Conservation (phyloP, 2,329 filamentous ascomycete species). For the Bertia moriformis region DNA sequence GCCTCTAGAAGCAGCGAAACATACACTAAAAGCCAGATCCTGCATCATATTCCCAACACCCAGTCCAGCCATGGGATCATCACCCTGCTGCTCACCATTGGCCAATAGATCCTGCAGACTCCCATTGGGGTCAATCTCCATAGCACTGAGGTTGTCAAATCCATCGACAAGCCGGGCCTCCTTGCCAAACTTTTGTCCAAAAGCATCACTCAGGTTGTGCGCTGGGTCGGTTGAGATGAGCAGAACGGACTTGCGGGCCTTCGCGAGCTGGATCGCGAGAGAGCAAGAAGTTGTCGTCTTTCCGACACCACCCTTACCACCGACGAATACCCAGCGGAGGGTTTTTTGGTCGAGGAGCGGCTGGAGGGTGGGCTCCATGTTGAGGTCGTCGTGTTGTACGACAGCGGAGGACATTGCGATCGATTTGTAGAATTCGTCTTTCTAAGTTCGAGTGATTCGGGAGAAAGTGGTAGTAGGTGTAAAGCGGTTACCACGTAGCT, state of each 20-base stretch:
- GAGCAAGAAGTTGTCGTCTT: slow-evolving; percentile 99
- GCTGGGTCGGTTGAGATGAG: slow-evolving; percentile 97
- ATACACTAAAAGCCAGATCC: slow-evolving; percentile 84
- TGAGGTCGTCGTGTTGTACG: slow-evolving; percentile 50
- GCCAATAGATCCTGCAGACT: slow-evolving; percentile 90
- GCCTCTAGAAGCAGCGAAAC: slow-evolving; percentile 12
- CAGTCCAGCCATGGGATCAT: slow-evolving; percentile 43
- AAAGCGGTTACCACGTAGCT: too few relatives aligned
- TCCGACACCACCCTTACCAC: slow-evolving; percentile 93
- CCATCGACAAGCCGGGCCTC: slow-evolving; percentile 85
- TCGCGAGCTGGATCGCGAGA: slow-evolving; percentile 91
- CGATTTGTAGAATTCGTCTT: neutral
- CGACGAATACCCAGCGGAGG: slow-evolving; percentile 97
- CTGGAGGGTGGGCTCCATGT: slow-evolving; percentile 83
- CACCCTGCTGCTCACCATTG: slow-evolving; percentile 55
- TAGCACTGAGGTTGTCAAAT: slow-evolving; percentile 85
- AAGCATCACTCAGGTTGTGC: slow-evolving; percentile 94
- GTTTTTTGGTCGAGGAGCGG: slow-evolving; percentile 89
- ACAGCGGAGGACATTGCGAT: slow-evolving; percentile 15
- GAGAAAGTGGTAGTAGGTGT: too few relatives aligned
- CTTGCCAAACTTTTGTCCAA: slow-evolving; percentile 98
- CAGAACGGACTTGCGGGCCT: slow-evolving; percentile 84
- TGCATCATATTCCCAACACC: slow-evolving; percentile 94
- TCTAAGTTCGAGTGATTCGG: too few relatives aligned
- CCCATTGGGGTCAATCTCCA: slow-evolving; percentile 98